Evolutionary conservation across 768 basidiomycete genomes (phyloP).

Genomic region (Trametes elegans): DNA sequence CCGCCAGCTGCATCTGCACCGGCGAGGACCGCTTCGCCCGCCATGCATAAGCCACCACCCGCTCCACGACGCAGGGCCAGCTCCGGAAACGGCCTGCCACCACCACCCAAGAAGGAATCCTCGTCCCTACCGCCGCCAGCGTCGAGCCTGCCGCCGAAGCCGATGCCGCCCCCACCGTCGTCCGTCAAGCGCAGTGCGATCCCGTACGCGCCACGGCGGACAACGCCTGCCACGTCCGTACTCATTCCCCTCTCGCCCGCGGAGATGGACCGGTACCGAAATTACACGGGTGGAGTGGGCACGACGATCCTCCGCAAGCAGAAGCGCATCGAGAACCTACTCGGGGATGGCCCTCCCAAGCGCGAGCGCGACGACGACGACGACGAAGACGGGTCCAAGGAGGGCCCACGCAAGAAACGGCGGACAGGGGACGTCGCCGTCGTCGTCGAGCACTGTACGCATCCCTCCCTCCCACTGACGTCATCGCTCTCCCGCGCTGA

Average conservation of each 20-base stretch:
- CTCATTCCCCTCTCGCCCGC: conserved; percentile 61
- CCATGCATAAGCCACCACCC: conserved; percentile 3
- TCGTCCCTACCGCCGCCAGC: conserved; percentile 17
- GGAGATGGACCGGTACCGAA: conserved; percentile 60
- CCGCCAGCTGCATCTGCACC: conserved; percentile 12
- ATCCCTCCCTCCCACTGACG: conserved; percentile 9
- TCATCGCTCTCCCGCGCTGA: conserved; percentile 2
- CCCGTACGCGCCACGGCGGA: conserved; percentile 67
- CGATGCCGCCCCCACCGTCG: conserved; percentile 15
- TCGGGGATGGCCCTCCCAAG: conserved; percentile 33
- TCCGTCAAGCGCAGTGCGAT: conserved; percentile 28
- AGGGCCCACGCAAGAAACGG: conserved; percentile 36
- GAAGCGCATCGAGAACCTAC: conserved; percentile 19
- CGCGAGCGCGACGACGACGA: conserved; percentile 43
- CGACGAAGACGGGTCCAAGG: conserved; percentile 24
- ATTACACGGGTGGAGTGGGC: conserved; percentile 53
- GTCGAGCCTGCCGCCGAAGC: conserved; percentile 21
- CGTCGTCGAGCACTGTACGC: conserved; percentile 78
- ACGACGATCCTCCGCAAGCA: conserved; percentile 41
- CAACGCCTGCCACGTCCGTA: conserved; percentile 59
- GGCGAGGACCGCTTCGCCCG: conserved; percentile 10
- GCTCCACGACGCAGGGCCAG: background rate
- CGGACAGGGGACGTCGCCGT: conserved; percentile 67
- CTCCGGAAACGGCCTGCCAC: conserved; percentile 1
- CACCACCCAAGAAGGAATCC: conserved; percentile 1